A percentile compares a stretch with the other conserved stretches of the same genome.
These are phyloP conservation scores for Chalciporus chontae DNA, from an alignment of 768 basidiomycete species.

Conservation along the genomic window DNA sequence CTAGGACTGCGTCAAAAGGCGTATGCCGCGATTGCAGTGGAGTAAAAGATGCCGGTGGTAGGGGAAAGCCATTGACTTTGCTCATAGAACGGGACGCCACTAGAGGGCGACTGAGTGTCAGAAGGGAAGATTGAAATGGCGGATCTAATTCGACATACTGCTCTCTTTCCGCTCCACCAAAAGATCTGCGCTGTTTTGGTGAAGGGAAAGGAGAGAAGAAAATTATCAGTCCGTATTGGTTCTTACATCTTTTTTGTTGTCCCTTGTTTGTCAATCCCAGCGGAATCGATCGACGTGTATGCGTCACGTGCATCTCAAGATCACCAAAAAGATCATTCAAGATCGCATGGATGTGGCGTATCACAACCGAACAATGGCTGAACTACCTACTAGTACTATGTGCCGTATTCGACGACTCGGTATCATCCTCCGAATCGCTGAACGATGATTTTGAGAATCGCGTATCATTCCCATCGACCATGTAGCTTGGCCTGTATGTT, in stretches of 20 bases:
- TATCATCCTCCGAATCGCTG: not conserved
- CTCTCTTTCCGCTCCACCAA: conserved; percentile 49
- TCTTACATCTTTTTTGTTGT: conserved; percentile 21
- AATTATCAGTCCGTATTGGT: conserved; percentile 7
- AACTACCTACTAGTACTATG: no score
- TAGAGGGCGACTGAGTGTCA: not conserved
- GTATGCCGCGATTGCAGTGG: conserved; percentile 22
- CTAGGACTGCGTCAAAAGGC: conserved; percentile 66
- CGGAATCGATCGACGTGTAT: conserved; percentile 3
- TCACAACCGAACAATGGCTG: no score
- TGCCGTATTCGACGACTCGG: not conserved
- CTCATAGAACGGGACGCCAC: conserved; percentile 43
- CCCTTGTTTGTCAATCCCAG: conserved; percentile 19
- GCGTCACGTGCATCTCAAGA: not conserved
- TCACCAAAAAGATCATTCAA: not conserved
- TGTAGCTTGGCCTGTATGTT: conserved; percentile 1
- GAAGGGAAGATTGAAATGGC: conserved; percentile 12
- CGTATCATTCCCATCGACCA: conserved; percentile 2
- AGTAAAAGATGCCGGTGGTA: conserved; percentile 35
- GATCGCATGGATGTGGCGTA: not conserved
- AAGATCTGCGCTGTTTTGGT: conserved; percentile 40
- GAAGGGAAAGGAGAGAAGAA: conserved; percentile 43
- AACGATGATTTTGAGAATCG: conserved; percentile 3
- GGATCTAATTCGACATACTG: conserved; percentile 9
- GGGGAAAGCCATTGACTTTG: conserved; percentile 31